Evolutionary conservation across 2,329 filamentous ascomycete genomes (phyloP).

Genomic region (Fusarium anthophilum): DNA sequence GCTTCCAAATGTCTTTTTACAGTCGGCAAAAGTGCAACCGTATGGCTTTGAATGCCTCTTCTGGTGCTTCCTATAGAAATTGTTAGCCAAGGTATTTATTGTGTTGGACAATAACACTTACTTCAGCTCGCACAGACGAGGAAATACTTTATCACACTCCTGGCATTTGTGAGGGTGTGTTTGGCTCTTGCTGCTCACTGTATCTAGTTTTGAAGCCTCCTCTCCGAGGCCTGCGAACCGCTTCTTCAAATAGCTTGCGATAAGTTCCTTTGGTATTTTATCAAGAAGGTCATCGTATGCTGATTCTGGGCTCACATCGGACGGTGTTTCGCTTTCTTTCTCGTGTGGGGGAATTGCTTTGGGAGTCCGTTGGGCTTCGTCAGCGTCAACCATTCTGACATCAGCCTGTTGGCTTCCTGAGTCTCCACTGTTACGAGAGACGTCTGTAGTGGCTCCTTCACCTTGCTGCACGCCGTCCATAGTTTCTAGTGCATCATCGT

Average conservation of each 20-base stretch:
- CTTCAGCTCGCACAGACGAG: conserved; percentile 66
- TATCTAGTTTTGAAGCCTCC: conserved; percentile 20
- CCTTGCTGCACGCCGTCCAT: conserved; percentile 19
- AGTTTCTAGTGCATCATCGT: background rate
- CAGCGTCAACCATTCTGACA: conserved; percentile 27
- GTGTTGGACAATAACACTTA: conserved; percentile 45
- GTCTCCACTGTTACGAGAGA: background rate
- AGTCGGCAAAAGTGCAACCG: conserved; percentile 77
- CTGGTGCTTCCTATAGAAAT: conserved; percentile 75
- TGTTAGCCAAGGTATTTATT: conserved; percentile 12
- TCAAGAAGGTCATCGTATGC: conserved; percentile 40
- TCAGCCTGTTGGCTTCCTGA: conserved; percentile 17
- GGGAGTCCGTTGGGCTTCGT: conserved; percentile 13
- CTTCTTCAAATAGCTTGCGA: conserved; percentile 46
- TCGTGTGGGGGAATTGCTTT: background rate
- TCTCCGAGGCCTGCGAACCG: conserved; percentile 9
- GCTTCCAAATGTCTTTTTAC: conserved; percentile 81
- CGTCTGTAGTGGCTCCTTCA: background rate
- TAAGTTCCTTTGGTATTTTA: conserved; percentile 44
- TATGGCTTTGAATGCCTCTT: conserved; percentile 86
- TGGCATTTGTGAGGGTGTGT: conserved; percentile 45
- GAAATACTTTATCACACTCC: conserved; percentile 58
- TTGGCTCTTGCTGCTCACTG: conserved; percentile 14
- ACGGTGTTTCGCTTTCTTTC: background rate
- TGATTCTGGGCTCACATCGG: conserved; percentile 1